Conservation (phyloP, 352 stramenopile genomes). For the Pythium sp. region DNA sequence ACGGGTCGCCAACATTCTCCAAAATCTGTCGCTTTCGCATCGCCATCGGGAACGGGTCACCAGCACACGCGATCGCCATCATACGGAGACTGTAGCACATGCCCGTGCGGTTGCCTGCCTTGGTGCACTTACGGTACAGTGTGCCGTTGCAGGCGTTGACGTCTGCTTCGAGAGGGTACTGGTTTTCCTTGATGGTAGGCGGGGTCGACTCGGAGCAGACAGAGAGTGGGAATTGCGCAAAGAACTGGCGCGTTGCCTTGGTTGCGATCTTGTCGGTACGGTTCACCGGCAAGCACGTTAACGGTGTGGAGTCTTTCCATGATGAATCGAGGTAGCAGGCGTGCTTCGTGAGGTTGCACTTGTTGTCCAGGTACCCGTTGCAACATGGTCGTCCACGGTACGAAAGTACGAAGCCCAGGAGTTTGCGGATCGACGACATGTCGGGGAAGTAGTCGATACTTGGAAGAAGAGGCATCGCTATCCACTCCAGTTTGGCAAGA, state of each 20-base stretch:
- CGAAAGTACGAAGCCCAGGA: constrained; percentile 3
- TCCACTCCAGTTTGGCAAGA: neutral
- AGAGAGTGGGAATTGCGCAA: neutral
- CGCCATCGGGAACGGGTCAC: neutral
- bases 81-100: constrained; percentile 29
- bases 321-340: neutral
- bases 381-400: constrained; percentile 9
- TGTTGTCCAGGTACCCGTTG: constrained; percentile 18
- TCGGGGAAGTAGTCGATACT: constrained; percentile 6
- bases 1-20: neutral
- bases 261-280: neutral
- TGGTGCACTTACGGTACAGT: constrained; percentile 32
- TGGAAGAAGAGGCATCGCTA: neutral
- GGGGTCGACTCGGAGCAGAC: neutral
- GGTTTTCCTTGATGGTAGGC: neutral
- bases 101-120: constrained; percentile 7
- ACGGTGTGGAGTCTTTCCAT: neutral
- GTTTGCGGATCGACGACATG: neutral
- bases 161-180: constrained; percentile 6
- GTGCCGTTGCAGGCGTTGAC: constrained; percentile 36
- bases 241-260: neutral
- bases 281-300: neutral
- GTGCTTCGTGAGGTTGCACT: constrained; percentile 13
- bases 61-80: constrained; percentile 5
- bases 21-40: constrained; percentile 4